Conservation (phyloP, 2,329 filamentous ascomycete genomes). For the Fusarium keratoplasticum region DNA sequence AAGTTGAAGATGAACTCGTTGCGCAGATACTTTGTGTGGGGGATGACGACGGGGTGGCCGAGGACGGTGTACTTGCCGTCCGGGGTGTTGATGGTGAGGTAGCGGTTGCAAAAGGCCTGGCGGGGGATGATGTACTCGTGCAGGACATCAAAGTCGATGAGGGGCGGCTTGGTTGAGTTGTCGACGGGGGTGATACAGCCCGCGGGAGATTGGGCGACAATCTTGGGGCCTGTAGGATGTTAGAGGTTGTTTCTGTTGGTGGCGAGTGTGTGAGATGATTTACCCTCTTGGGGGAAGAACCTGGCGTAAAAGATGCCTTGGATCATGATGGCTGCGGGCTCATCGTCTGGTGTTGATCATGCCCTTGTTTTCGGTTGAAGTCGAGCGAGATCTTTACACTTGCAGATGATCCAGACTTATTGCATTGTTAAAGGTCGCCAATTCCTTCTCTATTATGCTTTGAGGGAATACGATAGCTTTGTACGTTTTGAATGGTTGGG, state of each 20-base stretch:
- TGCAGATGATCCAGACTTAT: not conserved
- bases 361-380: not conserved
- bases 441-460: not conserved
- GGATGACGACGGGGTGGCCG: slow-evolving; percentile 89
- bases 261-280: not conserved
- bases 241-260: not conserved
- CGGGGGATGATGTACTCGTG: slow-evolving; percentile 95
- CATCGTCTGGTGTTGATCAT: slow-evolving; percentile 26
- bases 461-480: not conserved
- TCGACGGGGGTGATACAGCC: slow-evolving; percentile 68
- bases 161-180: slow-evolving; percentile 59
- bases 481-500: not conserved
- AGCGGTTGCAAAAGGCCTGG: slow-evolving; percentile 93
- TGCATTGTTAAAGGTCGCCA: not conserved
- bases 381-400: not conserved
- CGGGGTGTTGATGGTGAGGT: slow-evolving; percentile 82
- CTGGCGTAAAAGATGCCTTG: slow-evolving; percentile 78
- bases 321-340: slow-evolving; percentile 62
- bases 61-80: slow-evolving; percentile 80
- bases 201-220: slow-evolving; percentile 71
- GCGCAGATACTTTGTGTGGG: slow-evolving; percentile 83
- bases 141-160: slow-evolving; percentile 88
- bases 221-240: slow-evolving; percentile 63
- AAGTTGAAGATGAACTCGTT: slow-evolving; percentile 99
- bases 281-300: slow-evolving; percentile 75